These are phyloP conservation scores for Teratosphaeriaceae sp. DNA, from an alignment of 2,329 filamentous ascomycete species.

Conservation along the genomic window DNA sequence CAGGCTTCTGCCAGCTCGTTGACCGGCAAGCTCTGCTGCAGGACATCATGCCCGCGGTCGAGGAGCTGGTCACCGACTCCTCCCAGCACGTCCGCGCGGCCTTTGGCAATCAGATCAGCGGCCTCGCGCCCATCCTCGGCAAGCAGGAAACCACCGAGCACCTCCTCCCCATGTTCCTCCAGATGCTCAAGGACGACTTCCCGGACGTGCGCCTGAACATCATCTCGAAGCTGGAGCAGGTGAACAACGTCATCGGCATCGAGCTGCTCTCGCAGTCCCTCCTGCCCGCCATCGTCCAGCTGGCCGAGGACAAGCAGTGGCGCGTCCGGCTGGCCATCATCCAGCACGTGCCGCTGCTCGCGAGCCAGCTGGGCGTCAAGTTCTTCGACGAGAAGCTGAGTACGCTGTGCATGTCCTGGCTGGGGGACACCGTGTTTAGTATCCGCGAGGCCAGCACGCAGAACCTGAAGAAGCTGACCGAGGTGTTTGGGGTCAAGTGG, in stretches of 20 bases:
- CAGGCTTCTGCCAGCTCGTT: slow-evolving; percentile 85
- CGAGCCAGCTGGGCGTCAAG: slow-evolving; percentile 88
- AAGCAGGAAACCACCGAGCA: slow-evolving; percentile 99
- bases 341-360: slow-evolving; percentile 95
- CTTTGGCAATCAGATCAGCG: slow-evolving; percentile 93
- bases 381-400: slow-evolving; percentile 99
- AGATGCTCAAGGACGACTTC: slow-evolving; percentile 99
- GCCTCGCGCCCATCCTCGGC: slow-evolving; percentile 90
- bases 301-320: slow-evolving; percentile 99
- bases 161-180: slow-evolving; percentile 94
- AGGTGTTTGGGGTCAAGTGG: slow-evolving; percentile 98
- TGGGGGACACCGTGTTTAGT: slow-evolving; percentile 97
- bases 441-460: slow-evolving; percentile 96
- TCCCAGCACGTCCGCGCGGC: slow-evolving; percentile 96
- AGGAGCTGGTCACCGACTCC: slow-evolving; percentile 90
- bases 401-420: slow-evolving; percentile 94
- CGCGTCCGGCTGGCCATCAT: slow-evolving; percentile 96
- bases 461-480: slow-evolving; percentile 96
- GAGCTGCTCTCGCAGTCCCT: slow-evolving; percentile 94
- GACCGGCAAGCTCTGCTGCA: slow-evolving; percentile 83
- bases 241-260: slow-evolving; percentile 98
- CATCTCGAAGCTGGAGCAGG: slow-evolving; percentile 97
- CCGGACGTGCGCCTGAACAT: slow-evolving; percentile 97
- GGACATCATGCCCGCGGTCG: slow-evolving; percentile 93
- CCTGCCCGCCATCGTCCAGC: slow-evolving; percentile 91